phyloP scores from a whole-genome alignment of 2,329 filamentous ascomycete species.

The Penicillium digitatum region DNA sequence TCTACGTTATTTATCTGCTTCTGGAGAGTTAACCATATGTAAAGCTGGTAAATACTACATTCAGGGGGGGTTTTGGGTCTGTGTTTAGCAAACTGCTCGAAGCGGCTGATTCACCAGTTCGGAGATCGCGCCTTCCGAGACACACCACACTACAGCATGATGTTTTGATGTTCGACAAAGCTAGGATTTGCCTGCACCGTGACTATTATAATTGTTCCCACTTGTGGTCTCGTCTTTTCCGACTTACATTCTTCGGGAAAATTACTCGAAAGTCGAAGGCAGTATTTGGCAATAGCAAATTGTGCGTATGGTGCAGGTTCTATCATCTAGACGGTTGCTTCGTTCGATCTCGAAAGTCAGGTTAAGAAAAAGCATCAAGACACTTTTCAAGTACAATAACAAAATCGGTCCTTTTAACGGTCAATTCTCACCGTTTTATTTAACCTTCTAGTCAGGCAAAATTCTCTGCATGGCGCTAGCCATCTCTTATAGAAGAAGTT shows the following conservation, averaged over 20 bases:
- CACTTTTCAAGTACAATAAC: slow-evolving; percentile 63
- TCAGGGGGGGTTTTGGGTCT: slow-evolving; percentile 51
- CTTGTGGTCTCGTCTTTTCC: slow-evolving; percentile 57
- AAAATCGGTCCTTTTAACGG: slow-evolving; percentile 62
- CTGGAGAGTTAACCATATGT: no score
- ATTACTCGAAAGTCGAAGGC: slow-evolving; percentile 55
- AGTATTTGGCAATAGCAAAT: slow-evolving; percentile 73
- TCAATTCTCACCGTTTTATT: slow-evolving; percentile 28
- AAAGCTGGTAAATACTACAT: not conserved
- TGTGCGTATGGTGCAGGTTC: slow-evolving; percentile 71
- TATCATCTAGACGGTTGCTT: slow-evolving; percentile 57
- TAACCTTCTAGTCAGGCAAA: slow-evolving; percentile 24
- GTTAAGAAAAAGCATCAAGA: slow-evolving; percentile 68
- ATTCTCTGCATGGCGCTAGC: slow-evolving; percentile 40
- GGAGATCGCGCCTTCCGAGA: slow-evolving; percentile 77
- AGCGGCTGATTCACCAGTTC: slow-evolving; percentile 75
- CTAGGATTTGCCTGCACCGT: slow-evolving; percentile 82
- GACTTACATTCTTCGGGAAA: not conserved
- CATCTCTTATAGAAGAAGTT: slow-evolving; percentile 62
- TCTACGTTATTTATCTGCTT: no score
- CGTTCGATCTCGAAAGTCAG: slow-evolving; percentile 78
- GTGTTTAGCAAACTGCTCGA: slow-evolving; percentile 77
- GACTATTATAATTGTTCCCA: slow-evolving; percentile 71
- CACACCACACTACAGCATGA: slow-evolving; percentile 89
- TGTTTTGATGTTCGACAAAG: slow-evolving; percentile 82